phyloP scores from a whole-genome alignment of 2,329 filamentous ascomycete genomes.

The Zymoseptoria tritici region DNA sequence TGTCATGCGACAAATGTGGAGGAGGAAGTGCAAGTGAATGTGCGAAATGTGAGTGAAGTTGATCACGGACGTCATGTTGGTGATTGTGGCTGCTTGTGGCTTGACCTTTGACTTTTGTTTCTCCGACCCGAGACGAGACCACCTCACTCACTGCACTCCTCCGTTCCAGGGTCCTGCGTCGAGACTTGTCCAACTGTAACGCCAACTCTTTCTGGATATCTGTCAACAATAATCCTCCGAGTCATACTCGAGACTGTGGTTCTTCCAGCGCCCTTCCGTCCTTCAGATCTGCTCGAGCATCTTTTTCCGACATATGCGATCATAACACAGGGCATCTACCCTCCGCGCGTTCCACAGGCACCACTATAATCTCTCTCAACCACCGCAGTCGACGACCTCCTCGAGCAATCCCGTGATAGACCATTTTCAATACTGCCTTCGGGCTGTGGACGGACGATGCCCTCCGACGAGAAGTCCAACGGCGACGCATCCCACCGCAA shows the following conservation, averaged over 20 bases:
- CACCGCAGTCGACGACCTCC: conserved; percentile 2
- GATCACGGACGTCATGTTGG: conserved; percentile 5
- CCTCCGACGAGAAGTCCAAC: conserved; percentile 13
- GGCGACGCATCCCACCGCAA: conserved; percentile 39
- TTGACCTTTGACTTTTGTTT: not conserved
- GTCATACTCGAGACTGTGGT: not conserved
- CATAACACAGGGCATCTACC: not conserved
- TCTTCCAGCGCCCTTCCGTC: not conserved
- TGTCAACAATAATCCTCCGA: conserved; percentile 10
- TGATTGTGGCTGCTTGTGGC: not conserved
- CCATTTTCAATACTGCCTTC: not conserved
- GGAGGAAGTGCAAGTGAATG: not conserved
- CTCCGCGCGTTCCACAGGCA: not conserved
- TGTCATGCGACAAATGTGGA: not conserved
- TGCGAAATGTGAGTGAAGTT: not conserved
- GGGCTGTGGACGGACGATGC: not conserved
- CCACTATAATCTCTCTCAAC: conserved; percentile 2
- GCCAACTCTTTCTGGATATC: conserved; percentile 9
- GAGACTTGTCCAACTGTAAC: not conserved
- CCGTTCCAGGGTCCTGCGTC: not conserved
- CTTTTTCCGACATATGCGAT: not conserved
- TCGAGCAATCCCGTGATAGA: conserved; percentile 2
- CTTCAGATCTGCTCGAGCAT: not conserved
- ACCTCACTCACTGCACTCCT: not conserved
- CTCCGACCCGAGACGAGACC: not conserved